phyloP scores from a whole-genome alignment of 257 asterid genomes.

The Plantago elongata region DNA sequence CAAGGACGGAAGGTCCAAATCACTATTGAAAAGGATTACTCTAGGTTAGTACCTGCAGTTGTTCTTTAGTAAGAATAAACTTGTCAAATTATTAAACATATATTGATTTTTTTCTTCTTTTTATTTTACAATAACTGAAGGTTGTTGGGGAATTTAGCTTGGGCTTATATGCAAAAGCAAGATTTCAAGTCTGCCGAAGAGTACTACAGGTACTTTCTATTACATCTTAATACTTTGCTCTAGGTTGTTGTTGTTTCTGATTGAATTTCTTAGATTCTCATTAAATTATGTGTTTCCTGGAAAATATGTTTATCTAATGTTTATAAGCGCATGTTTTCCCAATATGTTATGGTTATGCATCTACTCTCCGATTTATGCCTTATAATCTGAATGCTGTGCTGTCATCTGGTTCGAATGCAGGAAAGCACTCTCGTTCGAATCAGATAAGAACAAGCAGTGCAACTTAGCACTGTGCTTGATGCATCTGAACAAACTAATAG shows the following conservation, averaged over 20 bases:
- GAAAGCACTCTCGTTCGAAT: slow-evolving; percentile 72
- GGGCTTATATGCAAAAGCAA: slow-evolving; percentile 76
- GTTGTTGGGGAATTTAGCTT: slow-evolving; percentile 87
- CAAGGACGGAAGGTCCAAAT: slow-evolving; percentile 78
- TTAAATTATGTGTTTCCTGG: too few species aligned
- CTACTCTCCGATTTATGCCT: too few species aligned
- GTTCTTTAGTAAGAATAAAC: not conserved
- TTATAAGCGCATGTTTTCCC: too few species aligned
- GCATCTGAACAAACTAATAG: slow-evolving; percentile 62
- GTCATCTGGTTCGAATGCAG: slow-evolving; percentile 33
- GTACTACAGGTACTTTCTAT: slow-evolving; percentile 50
- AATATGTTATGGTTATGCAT: not conserved
- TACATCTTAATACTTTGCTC: not conserved
- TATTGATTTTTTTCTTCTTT: slow-evolving; percentile 5
- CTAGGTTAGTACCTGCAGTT: slow-evolving; percentile 39
- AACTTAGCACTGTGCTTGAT: slow-evolving; percentile 85
- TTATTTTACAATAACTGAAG: slow-evolving; percentile 27
- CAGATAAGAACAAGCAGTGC: slow-evolving; percentile 87
- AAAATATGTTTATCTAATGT: too few species aligned
- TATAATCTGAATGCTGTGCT: not conserved
- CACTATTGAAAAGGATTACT: slow-evolving; percentile 78
- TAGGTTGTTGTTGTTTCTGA: too few species aligned
- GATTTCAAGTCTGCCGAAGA: slow-evolving; percentile 79
- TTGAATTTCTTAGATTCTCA: too few species aligned
- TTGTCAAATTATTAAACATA: not conserved